Base-by-base conservation (phyloP, 305 asterid genomes). In the Solanum chacoense region DNA sequence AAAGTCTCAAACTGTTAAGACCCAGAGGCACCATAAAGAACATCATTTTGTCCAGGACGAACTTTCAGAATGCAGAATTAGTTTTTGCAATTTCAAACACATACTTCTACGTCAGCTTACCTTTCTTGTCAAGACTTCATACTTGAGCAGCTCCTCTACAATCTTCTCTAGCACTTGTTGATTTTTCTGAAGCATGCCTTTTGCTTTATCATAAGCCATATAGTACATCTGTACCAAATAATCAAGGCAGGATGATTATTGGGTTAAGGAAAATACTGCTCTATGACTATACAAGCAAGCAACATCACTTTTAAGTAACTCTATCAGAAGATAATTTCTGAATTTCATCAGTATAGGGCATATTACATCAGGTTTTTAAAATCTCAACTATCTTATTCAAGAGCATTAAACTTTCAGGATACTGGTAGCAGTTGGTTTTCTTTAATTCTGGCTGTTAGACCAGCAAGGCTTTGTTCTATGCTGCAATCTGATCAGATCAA, bases 191-290 rank as follows among this genome's bases (percentile, higher is more conserved):
- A 97, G 94, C 92, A 97, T 92, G 89, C 36, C 28, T 92, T 91
- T 95, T 37, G 99, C 98, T 93, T 94, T 97, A 71, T 96, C 97
- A 88, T 94, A 96, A 87, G 98, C 99, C 91, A 93, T 92, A 91
- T 94, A 83, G 90, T 94, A 97, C 35, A 95, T 93, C 99, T 97
- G 98, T 91, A 92, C 63, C 34, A 79, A 86, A 76, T 45, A 9
- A 55, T 20, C 32, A 55, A 84, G 45, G 50, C 45, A 32, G 8
- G 74, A 55, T 59, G 28, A 55, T 55, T 11, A 72, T 35, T 36
- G 72, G 40, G 40, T 63, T 83, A 12, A 72, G 76, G 73, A 36
- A 86, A 36, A 38, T 24, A 26, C 29, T 11, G 20, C 65, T 35
- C 22, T n/a, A 13, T 28, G 65, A 28, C 32, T 20, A 31, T 18